phyloP scores from a whole-genome alignment of 306 rosid genomes.

The Malus domestica region ASM211411v1 NC_041793.1:8805001-8805500 shows the following conservation, averaged over 20 bases:
- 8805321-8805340: too few species aligned
- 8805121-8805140: too few species aligned
- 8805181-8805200: not conserved
- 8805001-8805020: slow-evolving; percentile 92
- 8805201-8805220: not conserved
- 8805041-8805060: not conserved
- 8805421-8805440: too few species aligned
- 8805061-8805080: not conserved
- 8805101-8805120: too few species aligned
- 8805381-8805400: too few species aligned
- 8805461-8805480: too few species aligned
- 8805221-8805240: not conserved
- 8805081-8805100: not conserved
- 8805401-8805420: too few species aligned
- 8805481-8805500: too few species aligned
- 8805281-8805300: not conserved
- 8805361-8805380: too few species aligned
- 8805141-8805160: too few species aligned
- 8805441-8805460: too few species aligned
- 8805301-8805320: not conserved
- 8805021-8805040: slow-evolving; percentile 58
- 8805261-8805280: not conserved
- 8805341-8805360: too few species aligned
- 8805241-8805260: not conserved
- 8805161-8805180: not conserved